A percentile compares a stretch with the other conserved stretches of the same genome.
These are phyloP conservation scores for Metschnikowia continentalis DNA, from an alignment of 805 yeast species.

Conservation along the genomic window DNA sequence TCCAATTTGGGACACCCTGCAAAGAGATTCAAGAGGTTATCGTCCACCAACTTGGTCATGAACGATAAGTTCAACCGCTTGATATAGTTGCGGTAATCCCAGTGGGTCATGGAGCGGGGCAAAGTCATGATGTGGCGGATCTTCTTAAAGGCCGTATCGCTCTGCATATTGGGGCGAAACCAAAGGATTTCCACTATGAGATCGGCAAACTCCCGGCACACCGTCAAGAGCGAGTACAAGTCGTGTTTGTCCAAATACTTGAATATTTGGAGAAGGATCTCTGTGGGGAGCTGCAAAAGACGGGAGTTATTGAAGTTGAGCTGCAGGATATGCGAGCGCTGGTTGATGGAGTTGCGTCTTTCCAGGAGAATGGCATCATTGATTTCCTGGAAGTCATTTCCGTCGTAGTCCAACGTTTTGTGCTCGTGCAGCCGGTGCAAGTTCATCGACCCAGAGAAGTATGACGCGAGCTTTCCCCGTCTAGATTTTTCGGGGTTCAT, in stretches of 20 bases:
- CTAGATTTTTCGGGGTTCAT: constrained; percentile 6
- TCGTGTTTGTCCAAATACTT: constrained; percentile 62
- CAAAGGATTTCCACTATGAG: constrained; percentile 75
- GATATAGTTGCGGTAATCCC: constrained; percentile 66
- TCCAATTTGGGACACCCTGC: constrained; percentile 74
- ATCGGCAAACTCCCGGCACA: constrained; percentile 78
- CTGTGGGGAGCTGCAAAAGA: constrained; percentile 50
- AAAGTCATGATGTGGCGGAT: constrained; percentile 53
- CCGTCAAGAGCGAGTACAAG: constrained; percentile 58
- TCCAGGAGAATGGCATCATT: constrained; percentile 29
- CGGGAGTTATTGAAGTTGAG: constrained; percentile 30
- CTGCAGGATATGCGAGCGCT: constrained; percentile 22
- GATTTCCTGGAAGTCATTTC: constrained; percentile 32
- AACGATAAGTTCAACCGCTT: constrained; percentile 77
- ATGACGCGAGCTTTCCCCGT: constrained; percentile 15
- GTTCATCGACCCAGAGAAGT: constrained; percentile 8
- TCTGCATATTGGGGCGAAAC: constrained; percentile 77
- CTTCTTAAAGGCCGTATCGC: constrained; percentile 44
- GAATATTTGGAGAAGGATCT: constrained; percentile 60
- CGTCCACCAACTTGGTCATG: constrained; percentile 64
- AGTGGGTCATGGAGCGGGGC: constrained; percentile 47
- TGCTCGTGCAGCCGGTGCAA: constrained; percentile 11
- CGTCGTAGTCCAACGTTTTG: constrained; percentile 29
- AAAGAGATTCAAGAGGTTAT: constrained; percentile 56
- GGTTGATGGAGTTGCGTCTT: constrained; percentile 21